Evolutionary conservation across 257 asterid genomes (phyloP), one percentile per base, ranked within the genome.

Genomic region (Forsythia viridissima): DNA sequence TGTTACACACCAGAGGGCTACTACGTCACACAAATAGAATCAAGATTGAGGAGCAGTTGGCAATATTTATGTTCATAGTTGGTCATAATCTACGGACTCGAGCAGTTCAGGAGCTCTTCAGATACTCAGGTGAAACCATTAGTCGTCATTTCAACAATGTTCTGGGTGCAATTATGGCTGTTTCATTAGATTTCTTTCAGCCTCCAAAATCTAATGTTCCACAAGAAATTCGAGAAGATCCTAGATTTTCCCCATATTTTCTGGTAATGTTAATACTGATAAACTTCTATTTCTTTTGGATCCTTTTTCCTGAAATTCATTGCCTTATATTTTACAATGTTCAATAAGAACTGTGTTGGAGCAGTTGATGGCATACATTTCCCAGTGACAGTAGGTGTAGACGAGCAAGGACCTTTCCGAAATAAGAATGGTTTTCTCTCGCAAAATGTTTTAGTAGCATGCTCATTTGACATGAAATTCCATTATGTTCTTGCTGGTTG

Each of bases 131-230:
- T 1, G 90, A 86, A 84, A 86, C 90, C 77, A 86, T 82, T 77
- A 87, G 90, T 76, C 85, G 87, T 39, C 85, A 87, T 87, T 87
- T 87, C 79, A 87, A 87, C 84, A 87, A 87, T 82, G 88, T 87
- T 52, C 80, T 87, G 41, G 71, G 69, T 72, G 86, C 90, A 48
- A 80, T 87, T 39, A 77, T 76, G 79, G 67, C 81, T 37, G 77
- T 84, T 63, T 84, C 90, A 18, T 77, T 82, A n/a, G 90, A 84
- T 71, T 73, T 77, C 73, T 84, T 87, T 76, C 79, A 73, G 77
- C 79, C 84, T 78, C 88, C 87, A 5, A 71, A 68, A 18, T 52
- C 82, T 51, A 85, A 84, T 37, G 79, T 87, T 75, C 86, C 90
- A 37, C 84, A 79, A 63, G 82, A 76, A 65, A 84, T 87, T 75